These are phyloP conservation scores for Trichoderma polysporum DNA, from an alignment of 2,329 filamentous ascomycete species.

Conservation along the genomic window DNA sequence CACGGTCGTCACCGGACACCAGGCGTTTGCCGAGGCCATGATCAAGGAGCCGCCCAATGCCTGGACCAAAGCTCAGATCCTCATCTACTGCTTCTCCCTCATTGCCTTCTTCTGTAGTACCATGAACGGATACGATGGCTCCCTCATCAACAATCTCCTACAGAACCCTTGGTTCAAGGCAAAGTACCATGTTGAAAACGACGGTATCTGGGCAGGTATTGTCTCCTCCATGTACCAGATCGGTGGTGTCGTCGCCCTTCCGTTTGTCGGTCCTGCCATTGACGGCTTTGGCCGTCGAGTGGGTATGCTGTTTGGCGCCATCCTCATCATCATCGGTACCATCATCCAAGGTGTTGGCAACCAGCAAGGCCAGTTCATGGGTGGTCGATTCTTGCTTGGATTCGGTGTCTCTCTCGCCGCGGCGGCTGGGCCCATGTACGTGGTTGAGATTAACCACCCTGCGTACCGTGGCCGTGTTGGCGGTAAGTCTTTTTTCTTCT, in stretches of 20 bases:
- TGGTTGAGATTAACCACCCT: slow-evolving; percentile 48
- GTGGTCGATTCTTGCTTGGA: slow-evolving; percentile 61
- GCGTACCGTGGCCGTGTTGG: slow-evolving; percentile 45
- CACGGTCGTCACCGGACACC: slow-evolving; percentile 24
- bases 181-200: slow-evolving; percentile 42
- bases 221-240: slow-evolving; percentile 54
- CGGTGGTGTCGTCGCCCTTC: slow-evolving; percentile 48
- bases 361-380: slow-evolving; percentile 45
- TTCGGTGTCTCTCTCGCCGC: slow-evolving; percentile 47
- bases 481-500: slow-evolving; percentile 25
- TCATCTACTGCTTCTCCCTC: slow-evolving; percentile 46
- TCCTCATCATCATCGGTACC: slow-evolving; percentile 48
- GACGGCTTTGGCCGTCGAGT: slow-evolving; percentile 48
- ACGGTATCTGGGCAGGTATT: slow-evolving; percentile 49
- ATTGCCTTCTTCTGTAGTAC: slow-evolving; percentile 48
- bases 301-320: slow-evolving; percentile 48
- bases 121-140: slow-evolving; percentile 55
- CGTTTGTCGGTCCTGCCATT: slow-evolving; percentile 48
- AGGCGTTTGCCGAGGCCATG: slow-evolving; percentile 51
- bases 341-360: slow-evolving; percentile 46
- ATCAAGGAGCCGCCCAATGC: slow-evolving; percentile 51
- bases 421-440: slow-evolving; percentile 33
- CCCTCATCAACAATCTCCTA: slow-evolving; percentile 49
- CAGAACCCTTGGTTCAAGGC: slow-evolving; percentile 43
- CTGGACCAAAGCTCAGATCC: slow-evolving; percentile 39